Evolutionary conservation across 2,329 filamentous ascomycete genomes (phyloP), one percentile per base, ranked within the genome.

Genomic region (Leptographium procerum): DNA sequence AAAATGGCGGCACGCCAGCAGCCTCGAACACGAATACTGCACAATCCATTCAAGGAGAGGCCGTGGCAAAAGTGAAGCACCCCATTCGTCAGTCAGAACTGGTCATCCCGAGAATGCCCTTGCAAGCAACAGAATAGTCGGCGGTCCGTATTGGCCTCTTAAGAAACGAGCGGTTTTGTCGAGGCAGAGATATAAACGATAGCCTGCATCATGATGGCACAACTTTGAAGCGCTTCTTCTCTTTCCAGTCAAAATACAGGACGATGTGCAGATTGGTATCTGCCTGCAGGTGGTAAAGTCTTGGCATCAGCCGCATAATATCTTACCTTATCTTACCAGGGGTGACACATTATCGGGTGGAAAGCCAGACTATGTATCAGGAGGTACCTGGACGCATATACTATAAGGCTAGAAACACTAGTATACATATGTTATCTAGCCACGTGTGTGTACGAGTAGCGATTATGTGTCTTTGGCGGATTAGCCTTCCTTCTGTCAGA

Each of bases 291-390:
- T 56, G 13, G 8, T 34, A 26, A 24, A 31, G n/a, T 53, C 59
- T 61, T 61, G 60, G 59, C 60, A 56, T 57, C 59, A 62, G 60
- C 60, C 59, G 57, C 60, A 60, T 36, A 48, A 52, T 55, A 26
- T n/a, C n/a, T n/a, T n/a, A n/a, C n/a, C n/a, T n/a, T n/a, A n/a
- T n/a, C n/a, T n/a, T n/a, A n/a, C 26, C 22, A 53, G 50, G 51
- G 14, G 53, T 56, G 50, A 11, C 28, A n/a, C 31, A 13, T n/a
- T 43, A 24, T 45, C 24, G 33, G 34, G 52, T 55, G 53, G 53
- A 9, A 8, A 24, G 7, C 7, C 56, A 3, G 22, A 1, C 1
- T 7, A 36, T 31, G 58, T 61, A 57, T 8, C 10, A 14, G 6
- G 2, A 26, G 13, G 56, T 36, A 53, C 9, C 14, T 16, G 10